phyloP scores from a whole-genome alignment of 208 protist genomes.

The Leishmania turanica region DNA sequence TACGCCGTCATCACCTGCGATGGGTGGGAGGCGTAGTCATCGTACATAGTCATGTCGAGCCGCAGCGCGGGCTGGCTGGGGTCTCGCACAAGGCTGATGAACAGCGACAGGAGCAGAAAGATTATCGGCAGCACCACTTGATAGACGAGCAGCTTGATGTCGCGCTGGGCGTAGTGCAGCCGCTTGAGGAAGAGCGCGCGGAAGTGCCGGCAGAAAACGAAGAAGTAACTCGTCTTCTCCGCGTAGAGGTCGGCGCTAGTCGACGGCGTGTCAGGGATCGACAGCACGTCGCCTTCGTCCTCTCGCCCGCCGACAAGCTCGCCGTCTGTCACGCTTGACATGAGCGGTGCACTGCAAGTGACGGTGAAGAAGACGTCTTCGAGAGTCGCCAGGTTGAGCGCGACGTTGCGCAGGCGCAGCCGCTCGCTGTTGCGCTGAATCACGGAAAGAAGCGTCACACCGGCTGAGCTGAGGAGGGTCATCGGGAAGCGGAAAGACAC shows the following conservation, averaged over 20 bases:
- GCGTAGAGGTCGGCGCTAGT: slow-evolving; percentile 25
- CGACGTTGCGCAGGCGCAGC: slow-evolving; percentile 57
- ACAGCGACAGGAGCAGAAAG: slow-evolving; percentile 74
- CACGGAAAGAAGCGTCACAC: slow-evolving; percentile 47
- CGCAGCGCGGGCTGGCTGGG: slow-evolving; percentile 51
- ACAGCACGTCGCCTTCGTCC: slow-evolving; percentile 1
- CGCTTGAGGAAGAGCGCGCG: slow-evolving; percentile 75
- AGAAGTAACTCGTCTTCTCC: slow-evolving; percentile 11
- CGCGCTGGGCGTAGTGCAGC: slow-evolving; percentile 75
- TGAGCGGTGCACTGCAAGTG: slow-evolving; percentile 27
- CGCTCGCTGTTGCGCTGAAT: slow-evolving; percentile 42
- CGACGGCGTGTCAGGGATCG: neutral
- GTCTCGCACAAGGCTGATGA: slow-evolving; percentile 64
- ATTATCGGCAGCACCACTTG: slow-evolving; percentile 78
- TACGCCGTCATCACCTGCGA: slow-evolving; percentile 51
- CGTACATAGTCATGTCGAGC: slow-evolving; percentile 77
- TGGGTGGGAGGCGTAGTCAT: slow-evolving; percentile 40
- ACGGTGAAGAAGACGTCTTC: slow-evolving; percentile 83
- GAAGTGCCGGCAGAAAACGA: slow-evolving; percentile 68
- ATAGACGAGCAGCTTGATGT: slow-evolving; percentile 69
- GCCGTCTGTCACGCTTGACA: slow-evolving; percentile 8
- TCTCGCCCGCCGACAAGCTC: slow-evolving; percentile 13
- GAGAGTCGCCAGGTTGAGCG: slow-evolving; percentile 76
- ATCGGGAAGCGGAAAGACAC: slow-evolving; percentile 75
- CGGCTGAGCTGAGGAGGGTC: slow-evolving; percentile 42